Evolutionary conservation across 2,329 filamentous ascomycete species (phyloP).

Genomic region (Lithohypha guttulata): DNA sequence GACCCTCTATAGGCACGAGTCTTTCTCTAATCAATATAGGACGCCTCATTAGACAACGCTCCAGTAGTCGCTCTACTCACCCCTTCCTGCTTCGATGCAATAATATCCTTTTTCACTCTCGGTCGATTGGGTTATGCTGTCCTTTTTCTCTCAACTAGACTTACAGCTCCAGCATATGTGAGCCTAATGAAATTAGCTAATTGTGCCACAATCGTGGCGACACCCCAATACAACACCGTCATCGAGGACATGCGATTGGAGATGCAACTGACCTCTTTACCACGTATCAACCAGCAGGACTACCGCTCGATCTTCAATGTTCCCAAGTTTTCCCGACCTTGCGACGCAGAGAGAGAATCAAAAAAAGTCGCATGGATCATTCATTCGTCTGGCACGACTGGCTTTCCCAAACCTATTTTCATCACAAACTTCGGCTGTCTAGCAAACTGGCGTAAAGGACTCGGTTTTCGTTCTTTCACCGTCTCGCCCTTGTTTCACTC

Average conservation of each 20-base stretch:
- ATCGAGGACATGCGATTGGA: constrained; percentile 7
- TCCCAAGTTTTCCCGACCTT: constrained; percentile 7
- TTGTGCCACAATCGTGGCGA: constrained; percentile 23
- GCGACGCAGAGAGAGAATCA: constrained; percentile 13
- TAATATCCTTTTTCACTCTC: constrained; percentile 33
- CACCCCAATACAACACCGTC: constrained; percentile 6
- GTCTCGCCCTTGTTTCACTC: constrained; percentile 49
- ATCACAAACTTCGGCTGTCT: constrained; percentile 28
- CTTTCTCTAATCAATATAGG: not conserved
- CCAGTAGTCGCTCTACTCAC: constrained; percentile 11
- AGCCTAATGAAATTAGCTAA: constrained; percentile 28
- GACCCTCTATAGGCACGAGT: not conserved
- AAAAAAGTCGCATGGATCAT: constrained; percentile 31
- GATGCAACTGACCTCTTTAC: constrained; percentile 3
- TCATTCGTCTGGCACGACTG: constrained; percentile 41
- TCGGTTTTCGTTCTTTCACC: constrained; percentile 23
- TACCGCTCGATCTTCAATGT: constrained; percentile 8
- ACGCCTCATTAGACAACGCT: constrained; percentile 9
- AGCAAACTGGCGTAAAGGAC: constrained; percentile 14
- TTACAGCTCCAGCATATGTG: constrained; percentile 42
- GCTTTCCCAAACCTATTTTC: constrained; percentile 36
- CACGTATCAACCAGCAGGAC: constrained; percentile 8
- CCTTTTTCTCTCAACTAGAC: constrained; percentile 44
- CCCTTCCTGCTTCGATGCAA: constrained; percentile 14
- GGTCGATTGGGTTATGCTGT: constrained; percentile 45